Percentiles rank a stretch among this genome's conserved stretches.
These are phyloP conservation scores for Moricandia arvensis DNA, from an alignment of 345 rosid genomes.

Conservation along the genomic window DNA sequence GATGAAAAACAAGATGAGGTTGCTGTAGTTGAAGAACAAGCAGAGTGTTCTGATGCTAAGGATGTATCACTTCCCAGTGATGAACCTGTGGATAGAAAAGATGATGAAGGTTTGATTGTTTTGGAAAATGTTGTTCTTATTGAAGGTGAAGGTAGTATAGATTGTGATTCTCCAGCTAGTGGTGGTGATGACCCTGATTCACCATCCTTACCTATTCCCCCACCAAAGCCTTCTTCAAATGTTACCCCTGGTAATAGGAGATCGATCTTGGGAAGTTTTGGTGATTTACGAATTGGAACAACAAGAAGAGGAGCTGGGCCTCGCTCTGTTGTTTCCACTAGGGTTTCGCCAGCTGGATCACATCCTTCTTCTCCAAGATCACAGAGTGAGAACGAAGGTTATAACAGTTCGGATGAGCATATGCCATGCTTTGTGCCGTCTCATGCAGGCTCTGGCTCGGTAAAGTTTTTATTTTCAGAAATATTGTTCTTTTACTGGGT, in stretches of 20 bases:
- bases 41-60: slow-evolving; percentile 57
- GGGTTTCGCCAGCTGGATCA: slow-evolving; percentile 81
- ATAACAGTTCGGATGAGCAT: slow-evolving; percentile 99
- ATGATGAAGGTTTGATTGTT: slow-evolving; percentile 39
- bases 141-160: slow-evolving; percentile 56
- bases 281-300: slow-evolving; percentile 54
- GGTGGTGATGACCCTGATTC: slow-evolving; percentile 54
- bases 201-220: slow-evolving; percentile 86
- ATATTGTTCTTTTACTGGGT: background rate
- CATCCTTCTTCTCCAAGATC: slow-evolving; percentile 98
- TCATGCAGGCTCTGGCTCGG: slow-evolving; percentile 51
- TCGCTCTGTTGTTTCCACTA: slow-evolving; percentile 72
- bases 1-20: slow-evolving; percentile 61
- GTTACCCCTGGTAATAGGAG: slow-evolving; percentile 53
- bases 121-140: slow-evolving; percentile 37
- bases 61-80: slow-evolving; percentile 44
- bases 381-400: slow-evolving; percentile 85
- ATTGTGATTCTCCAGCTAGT: slow-evolving; percentile 38
- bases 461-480: slow-evolving; percentile 34
- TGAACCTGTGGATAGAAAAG: slow-evolving; percentile 43
- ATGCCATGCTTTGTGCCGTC: slow-evolving; percentile 69
- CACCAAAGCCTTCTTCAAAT: slow-evolving; percentile 58
- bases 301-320: slow-evolving; percentile 63
- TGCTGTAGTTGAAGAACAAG: slow-evolving; percentile 47
- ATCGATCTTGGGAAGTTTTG: slow-evolving; percentile 49